These are phyloP conservation scores for Erysimum cheiri DNA, from an alignment of 441 rosid genomes.

Conservation along the genomic window DNA sequence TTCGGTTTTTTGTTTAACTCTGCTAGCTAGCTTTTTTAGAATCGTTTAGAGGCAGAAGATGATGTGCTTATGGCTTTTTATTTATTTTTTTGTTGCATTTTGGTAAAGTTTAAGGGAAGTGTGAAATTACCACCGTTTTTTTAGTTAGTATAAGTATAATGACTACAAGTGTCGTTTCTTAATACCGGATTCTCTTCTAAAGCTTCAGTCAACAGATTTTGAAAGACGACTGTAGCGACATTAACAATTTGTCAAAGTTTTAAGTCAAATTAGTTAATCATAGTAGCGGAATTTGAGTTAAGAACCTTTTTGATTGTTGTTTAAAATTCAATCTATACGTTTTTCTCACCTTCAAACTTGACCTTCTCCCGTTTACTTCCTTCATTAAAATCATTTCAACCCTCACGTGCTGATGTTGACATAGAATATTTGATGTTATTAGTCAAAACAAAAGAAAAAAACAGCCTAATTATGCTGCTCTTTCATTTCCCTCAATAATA, in stretches of 20 bases:
- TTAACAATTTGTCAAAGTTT: slow-evolving; percentile 16
- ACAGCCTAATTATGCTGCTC: background rate
- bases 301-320: slow-evolving; percentile 3
- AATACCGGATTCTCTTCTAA: background rate
- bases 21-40: background rate
- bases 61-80: background rate
- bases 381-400: slow-evolving; percentile 18
- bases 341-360: slow-evolving; percentile 28
- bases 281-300: slow-evolving; percentile 12
- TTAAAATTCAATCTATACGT: background rate
- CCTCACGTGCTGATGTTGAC: slow-evolving; percentile 42
- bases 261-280: slow-evolving; percentile 22
- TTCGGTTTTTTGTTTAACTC: background rate
- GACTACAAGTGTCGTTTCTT: background rate
- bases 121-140: slow-evolving; percentile 5
- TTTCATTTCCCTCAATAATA: background rate
- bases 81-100: background rate
- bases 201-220: slow-evolving; percentile 8
- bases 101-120: background rate
- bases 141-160: background rate
- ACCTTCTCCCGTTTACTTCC: slow-evolving; percentile 4
- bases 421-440: slow-evolving; percentile 15
- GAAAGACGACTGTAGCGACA: background rate
- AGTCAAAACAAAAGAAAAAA: background rate
- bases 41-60: background rate